Evolutionary conservation across 2,329 filamentous ascomycete genomes (phyloP), one percentile per base, ranked within the genome.

Genomic region (Madurella fahalii): DNA sequence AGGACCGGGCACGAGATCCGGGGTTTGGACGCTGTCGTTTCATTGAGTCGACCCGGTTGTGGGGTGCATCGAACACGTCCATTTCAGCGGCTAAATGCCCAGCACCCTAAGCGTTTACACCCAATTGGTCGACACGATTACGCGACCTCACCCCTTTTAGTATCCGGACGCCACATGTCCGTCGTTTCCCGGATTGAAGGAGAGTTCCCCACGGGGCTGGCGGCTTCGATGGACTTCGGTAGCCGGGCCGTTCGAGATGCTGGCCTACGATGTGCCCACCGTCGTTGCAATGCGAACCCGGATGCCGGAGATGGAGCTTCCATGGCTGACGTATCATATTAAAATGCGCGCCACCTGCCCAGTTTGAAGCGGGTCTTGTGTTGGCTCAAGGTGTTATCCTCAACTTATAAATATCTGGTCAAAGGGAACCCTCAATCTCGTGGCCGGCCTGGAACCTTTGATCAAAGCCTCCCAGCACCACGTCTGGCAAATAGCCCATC

Each of bases 241-340:
- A 39, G 53, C 40, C 53, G 53, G 53, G 40, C 53, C 53, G 53
- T 52, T 51, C 31, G 53, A 11, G 40, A 48, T 37, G 17, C 13
- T 9, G 9, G 18, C 4, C 40, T 11, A 18, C 11, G 18, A 17
- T 39, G 34, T 11, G 34, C 9, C 9, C 34, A 12, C 45, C 20
- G 37, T 34, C 5, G 52, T 50, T 50, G 52, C 47, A 46, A 12
- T 20, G 17, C 16, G 18, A 13, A 25, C 25, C 32, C 13, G 47
- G 34, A 18, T 17, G 18, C 11, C 39, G 20, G 20, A 48, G 20
- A 20, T 30, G 46, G 46, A 11, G n/a, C 32, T 18, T 40, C 15
- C 30, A 39, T 12, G 16, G 4, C 31, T 39, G 17, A 13, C 40
- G 43, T 41, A 20, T 25, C 30, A 20, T 18, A 5, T 40, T 25